Base-by-base conservation (phyloP, 2,329 filamentous ascomycete species). In the Calonectria fujianensis region DNA sequence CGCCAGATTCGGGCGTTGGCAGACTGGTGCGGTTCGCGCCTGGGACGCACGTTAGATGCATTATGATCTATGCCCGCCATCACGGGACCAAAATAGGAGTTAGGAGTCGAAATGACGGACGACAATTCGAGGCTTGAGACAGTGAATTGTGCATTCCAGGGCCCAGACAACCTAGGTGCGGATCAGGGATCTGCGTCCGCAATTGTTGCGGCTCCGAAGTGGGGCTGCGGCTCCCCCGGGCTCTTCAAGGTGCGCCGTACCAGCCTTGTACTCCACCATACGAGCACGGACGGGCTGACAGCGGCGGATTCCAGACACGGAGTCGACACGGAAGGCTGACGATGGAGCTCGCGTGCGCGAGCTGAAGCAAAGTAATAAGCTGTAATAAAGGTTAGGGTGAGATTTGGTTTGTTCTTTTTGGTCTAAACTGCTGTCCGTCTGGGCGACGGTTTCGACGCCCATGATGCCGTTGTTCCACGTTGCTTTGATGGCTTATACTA, bases 141-240 rank as follows among this genome's bases (percentile, higher is more conserved):
- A 72, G 64, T 59, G 68, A 74, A 66, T 75, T 74, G 65, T 65
- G 51, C 70, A 76, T 77, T 76, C 70, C 67, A 80, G 75, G 54
- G 66, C 73, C 70, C 41, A 74, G 75, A 74, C 71, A 72, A 67
- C 70, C 66, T 75, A 81, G 79, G 74, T 77, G 79, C 79, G 79
- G 79, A 81, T 81, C 79, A 81, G 74, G 73, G 79, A 81, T 81
- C 76, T 78, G 72, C 77, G 65, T 74, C 79, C 77, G 74, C 77
- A 76, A 72, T 71, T 74, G 78, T 77, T 81, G 80, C 80, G 80
- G 80, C 74, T 81, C 80, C 80, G 80, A 81, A 61, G 80, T 81
- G 80, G 80, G 77, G 65, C 76, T 81, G 79, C 79, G 79, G 79
- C 76, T 81, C 79, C 79, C 79, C 77, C 79, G 74, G 78, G 74